Evolutionary conservation across 2,329 filamentous ascomycete species (phyloP), one percentile per base, ranked within the genome.

Genomic region (Monilinia vaccinii-corymbosi): DNA sequence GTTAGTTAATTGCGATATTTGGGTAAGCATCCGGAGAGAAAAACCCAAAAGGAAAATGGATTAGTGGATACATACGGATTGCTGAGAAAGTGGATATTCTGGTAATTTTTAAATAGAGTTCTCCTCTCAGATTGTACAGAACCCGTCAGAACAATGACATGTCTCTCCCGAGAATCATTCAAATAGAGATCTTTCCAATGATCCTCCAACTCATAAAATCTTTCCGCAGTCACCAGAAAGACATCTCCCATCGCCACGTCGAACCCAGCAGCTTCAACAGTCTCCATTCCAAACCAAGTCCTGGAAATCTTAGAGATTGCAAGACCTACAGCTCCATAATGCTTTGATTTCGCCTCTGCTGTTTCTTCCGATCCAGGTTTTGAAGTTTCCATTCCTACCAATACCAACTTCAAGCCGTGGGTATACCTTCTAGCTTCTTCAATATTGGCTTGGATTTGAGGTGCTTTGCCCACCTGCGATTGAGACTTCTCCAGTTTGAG

Each of bases 381-480:
- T 13, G 18, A 13, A 32, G 18, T 50, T 16, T 66, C 58, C 45
- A 68, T 68, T 28, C 67, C 68, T 31, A 61, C 34, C 36, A 59
- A 21, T 25, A 42, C 60, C 36, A 61, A 40, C 11, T 38, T 28
- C 36, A 61, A 40, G 4, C 60, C 55, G 25, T 49, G 16, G n/a
- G 55, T 61, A 34, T 52, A 51, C 11, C 1, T 25, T 48, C 28
- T 61, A 25, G 46, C 60, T n/a, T 34, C 23, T 23, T 32, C 21
- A n/a, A 61, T 32, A 32, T 51, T 47, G 10, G 21, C 47, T 36
- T 36, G 34, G 11, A 47, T 23, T 3, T 14, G 36, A 84, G 65
- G 11, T 73, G 76, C 8, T 82, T 76, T 40, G 21, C 11, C 4
- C 11, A 21, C 18, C 31, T 38, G 59, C 21, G 45, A 11, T 36